Percentiles rank a stretch among this genome's conserved stretches.
Evolutionary conservation across 176 grass and related monocot genomes (phyloP).

Genomic region (Oropetium thomaeum): DNA sequence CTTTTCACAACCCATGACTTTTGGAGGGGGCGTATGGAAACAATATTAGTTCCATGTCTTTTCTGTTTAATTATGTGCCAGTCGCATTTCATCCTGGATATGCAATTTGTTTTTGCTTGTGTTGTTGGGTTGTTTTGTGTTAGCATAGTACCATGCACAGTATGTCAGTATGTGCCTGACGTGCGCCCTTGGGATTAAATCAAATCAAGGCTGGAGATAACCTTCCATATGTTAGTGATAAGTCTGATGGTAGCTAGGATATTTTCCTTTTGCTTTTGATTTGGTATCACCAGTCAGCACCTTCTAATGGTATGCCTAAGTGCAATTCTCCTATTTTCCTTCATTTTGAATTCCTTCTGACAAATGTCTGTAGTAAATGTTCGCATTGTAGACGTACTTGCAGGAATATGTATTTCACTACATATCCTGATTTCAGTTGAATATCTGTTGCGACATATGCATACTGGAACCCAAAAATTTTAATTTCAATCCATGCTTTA

Average conservation of each 20-base stretch:
- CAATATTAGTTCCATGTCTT: slow-evolving; percentile 17
- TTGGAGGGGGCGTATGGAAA: slow-evolving; percentile 16
- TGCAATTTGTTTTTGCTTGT: neutral
- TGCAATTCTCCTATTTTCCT: no score
- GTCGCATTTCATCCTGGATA: neutral
- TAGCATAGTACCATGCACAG: no score
- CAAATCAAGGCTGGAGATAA: no score
- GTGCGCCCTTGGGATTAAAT: no score
- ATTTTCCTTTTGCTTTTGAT: no score
- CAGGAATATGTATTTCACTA: neutral
- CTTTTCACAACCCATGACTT: slow-evolving; percentile 19
- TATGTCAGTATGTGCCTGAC: no score
- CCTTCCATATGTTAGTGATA: no score
- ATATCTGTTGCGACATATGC: neutral
- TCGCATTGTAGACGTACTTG: neutral
- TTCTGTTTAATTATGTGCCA: slow-evolving; percentile 17
- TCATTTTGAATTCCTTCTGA: neutral
- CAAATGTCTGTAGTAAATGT: neutral
- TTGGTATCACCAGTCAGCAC: no score
- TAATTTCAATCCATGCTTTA: neutral
- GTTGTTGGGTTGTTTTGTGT: neutral
- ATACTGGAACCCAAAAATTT: neutral
- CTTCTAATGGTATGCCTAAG: no score
- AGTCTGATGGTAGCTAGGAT: no score
- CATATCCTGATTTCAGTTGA: neutral